Base-by-base conservation (phyloP, 73 alveolate species). In the Stentor coeruleus region DNA sequence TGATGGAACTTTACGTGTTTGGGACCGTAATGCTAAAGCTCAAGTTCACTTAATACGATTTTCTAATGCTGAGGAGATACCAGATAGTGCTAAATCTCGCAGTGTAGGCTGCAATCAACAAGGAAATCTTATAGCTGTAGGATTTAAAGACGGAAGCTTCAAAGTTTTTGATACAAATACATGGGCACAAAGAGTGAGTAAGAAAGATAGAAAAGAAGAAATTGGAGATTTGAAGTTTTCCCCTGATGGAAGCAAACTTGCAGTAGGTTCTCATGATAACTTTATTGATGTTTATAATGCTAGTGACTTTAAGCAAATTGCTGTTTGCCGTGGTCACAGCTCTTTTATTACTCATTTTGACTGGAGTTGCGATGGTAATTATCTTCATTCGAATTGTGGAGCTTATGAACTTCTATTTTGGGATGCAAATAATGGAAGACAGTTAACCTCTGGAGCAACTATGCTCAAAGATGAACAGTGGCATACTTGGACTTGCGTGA, bases 121-220 rank as follows among this genome's bases (percentile, higher is more conserved):
- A 72, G 98, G 98, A 38, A 91, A 84, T 31, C 90, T 91, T 58
- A 85, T 93, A 38, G 98, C 99, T 4, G 90, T 91, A 3, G 99
- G 99, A n/a, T 95, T 97, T 88, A 94, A 92, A 82, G 98, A 94
- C 80, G 99, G 99, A 30, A 93, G 94, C 60, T 91, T 94, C 81
- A 89, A 92, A 90, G 79, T 96, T 3, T 94, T 86, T 89, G 95
- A 93, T 86, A 93, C 97, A 26, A 77, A 77, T 42, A 76, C 84
- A 55, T 95, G 95, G 89, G 82, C 84, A 55, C 59, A 83, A 73
- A 84, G 81, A 76, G 90, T 87, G 59, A 85, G 86, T 81, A 81
- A 86, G 81, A 93, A 72, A 57, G 95, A 84, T 77, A 82, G 86
- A 36, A 87, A 81, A 59, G 89, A 90, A 80, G 85, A 94, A 83